Evolutionary conservation across 139 green algal species (phyloP), one percentile per base, ranked within the genome.

Genomic region (Astrephomene gubernaculifera): DNA sequence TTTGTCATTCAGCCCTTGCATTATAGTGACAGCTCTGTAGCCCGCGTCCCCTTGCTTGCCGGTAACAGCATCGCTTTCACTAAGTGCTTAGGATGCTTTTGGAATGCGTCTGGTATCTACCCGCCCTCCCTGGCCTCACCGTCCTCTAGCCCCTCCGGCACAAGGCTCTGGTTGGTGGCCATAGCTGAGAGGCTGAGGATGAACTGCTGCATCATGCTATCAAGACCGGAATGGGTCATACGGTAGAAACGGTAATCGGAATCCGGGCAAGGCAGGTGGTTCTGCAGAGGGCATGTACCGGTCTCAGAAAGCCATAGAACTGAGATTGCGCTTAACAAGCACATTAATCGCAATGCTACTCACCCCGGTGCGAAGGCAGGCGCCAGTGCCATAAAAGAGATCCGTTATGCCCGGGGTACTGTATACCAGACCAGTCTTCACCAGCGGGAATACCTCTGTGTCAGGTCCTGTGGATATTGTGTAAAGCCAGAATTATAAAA

Each of bases 181-280:
- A 79, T 75, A 10, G 68, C 52, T 39, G 68, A 57, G 38, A 53
- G 2, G 41, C 68, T 75, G 68, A 75, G 52, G 29, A 75, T 75
- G 39, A 83, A 22, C 41, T 73, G 41, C 76, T 83, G 60, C 60
- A 83, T 83, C 17, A 83, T 73, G 39, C 53, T 44, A 60, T 83
- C 76, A 0, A 83, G 60, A 1, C 76, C 76, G 4, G 76, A 63
- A 8, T 35, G n/a, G 5, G n/a, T 45, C 0, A 83, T 33, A 29
- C 61, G 35, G 43, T 49, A 72, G 54, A 49, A 83, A 6, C 76
- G 76, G 76, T 83, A 73, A 0, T 61, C 31, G 5, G 38, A 6
- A 1, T 33, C 76, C 0, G 29, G 60, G 29, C 76, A 83, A 0
- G 76, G 76, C 52, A 33, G 60, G 33, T 72, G 12, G 41, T 61